phyloP scores from a whole-genome alignment of 768 basidiomycete species.

The Trametopsis cervina region DNA sequence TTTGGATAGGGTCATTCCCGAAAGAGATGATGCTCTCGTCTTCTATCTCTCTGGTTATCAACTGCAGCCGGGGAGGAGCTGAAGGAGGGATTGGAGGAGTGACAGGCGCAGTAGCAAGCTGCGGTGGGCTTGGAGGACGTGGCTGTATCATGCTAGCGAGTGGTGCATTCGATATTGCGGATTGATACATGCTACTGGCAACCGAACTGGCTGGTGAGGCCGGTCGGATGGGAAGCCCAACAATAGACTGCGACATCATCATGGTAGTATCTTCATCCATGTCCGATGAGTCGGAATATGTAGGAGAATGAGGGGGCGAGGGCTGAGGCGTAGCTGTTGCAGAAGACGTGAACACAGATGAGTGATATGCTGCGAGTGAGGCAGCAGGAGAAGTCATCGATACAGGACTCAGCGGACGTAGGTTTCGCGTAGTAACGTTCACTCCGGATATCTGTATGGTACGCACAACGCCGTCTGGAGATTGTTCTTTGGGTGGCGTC shows the following conservation, averaged over 20 bases:
- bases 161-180: conserved; percentile 44
- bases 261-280: conserved; percentile 59
- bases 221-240: conserved; percentile 38
- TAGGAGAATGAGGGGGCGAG: conserved; percentile 22
- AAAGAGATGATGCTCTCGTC: conserved; percentile 55
- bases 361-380: neutral
- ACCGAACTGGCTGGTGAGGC: conserved; percentile 33
- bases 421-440: conserved; percentile 42
- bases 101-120: neutral
- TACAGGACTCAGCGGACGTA: conserved; percentile 23
- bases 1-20: conserved; percentile 51
- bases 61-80: neutral
- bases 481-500: neutral
- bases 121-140: neutral
- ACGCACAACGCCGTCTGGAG: conserved; percentile 28
- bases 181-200: conserved; percentile 71
- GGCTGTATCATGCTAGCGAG: neutral
- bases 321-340: conserved; percentile 17
- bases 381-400: conserved; percentile 1
- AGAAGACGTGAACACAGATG: conserved; percentile 7
- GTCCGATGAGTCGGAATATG: conserved; percentile 21
- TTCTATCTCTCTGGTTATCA: conserved; percentile 12
- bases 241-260: conserved; percentile 73
- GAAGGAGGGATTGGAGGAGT: neutral
- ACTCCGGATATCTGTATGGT: conserved; percentile 53